Evolutionary conservation across 2,329 filamentous ascomycete genomes (phyloP), one percentile per base, ranked within the genome.

Genomic region (Diplocarpon mali): DNA sequence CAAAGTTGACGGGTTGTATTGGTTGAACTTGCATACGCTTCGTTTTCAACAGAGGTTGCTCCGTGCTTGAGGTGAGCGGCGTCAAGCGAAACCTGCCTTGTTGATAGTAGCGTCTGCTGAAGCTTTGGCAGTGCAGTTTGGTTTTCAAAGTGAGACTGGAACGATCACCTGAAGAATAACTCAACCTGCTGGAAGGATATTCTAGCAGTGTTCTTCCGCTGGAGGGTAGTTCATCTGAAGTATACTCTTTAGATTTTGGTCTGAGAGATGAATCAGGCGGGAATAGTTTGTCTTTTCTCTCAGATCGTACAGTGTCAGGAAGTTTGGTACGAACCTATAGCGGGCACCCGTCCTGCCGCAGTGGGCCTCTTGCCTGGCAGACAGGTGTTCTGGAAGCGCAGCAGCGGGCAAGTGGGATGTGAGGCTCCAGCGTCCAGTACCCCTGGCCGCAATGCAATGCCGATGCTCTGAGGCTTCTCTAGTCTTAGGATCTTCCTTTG

Each of bases 251-350:
- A 54, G 51, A 40, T 49, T 37, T 38, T 50, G 50, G 47, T 51
- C 45, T 54, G 45, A 48, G 48, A 53, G 42, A 48, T 57, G 49
- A 52, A 53, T 53, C 53, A 56, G 51, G 50, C 45, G 49, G 56
- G 52, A 56, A 50, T 50, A 46, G 53, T 59, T 52, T 59, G 55
- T 57, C 54, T 58, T 57, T 56, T 53, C 53, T 56, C 50, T 55
- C 47, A 44, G 49, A 48, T 49, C 48, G 38, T 53, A 49, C 50
- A 55, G 53, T 48, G 48, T 51, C 43, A 48, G 49, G 53, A 50
- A 53, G 54, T 60, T 60, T 59, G 54, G 58, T 51, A 61, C 55
- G 57, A 63, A 63, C 62, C 57, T 62, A 53, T 63, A 52, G 60
- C 58, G 56, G 49, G 55, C 42, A 59, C 42, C 59, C 59, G 60